Evolutionary conservation across 169 alveolate genomes (phyloP), one percentile per base, ranked within the genome.

Genomic region (Babesia gibsoni): DNA sequence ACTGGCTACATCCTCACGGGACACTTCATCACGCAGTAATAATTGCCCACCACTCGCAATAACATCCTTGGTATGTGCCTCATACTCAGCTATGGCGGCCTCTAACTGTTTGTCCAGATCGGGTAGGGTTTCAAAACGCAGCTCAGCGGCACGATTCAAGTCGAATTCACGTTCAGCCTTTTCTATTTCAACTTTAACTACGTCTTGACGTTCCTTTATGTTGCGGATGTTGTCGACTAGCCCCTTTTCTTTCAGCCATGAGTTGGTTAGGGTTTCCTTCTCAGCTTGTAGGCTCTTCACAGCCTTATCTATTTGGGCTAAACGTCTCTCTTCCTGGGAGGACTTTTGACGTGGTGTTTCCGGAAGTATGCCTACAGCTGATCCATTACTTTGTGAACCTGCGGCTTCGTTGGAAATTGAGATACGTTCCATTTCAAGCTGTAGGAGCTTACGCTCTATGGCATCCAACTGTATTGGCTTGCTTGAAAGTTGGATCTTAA

Each of bases 71-170:
- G 81, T 77, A 42, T 88, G 89, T n/a, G 66, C 75, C 35, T 79
- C 75, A 43, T 88, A 88, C 23, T 78, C 70, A 20, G 52, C 82
- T 39, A 80, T 82, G 32, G 90, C 90, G 20, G 54, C 67, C 67
- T 83, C 75, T 23, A 88, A 58, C 37, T 90, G 91, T 58, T 82
- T 82, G 59, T 91, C 94, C 52, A 87, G 77, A 20, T 92, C 96
- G 0, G 96, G 96, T 32, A 92, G 72, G 30, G 95, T 91, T 41
- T 92, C 96, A 52, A 84, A 90, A 39, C 93, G 77, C 53, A 92
- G 82, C 69, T 92, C 96, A 4, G 96, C 96, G n/a, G 94, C 96
- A 39, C 91, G 78, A 46, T 91, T 90, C 18, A 89, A 72, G 52
- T 91, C 93, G 41, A 90, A 90, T 30, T 85, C 88, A 45, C 95